Evolutionary conservation across 2,329 filamentous ascomycete species (phyloP), one percentile per base, ranked within the genome.

Genomic region (Xylaria polymorpha): DNA sequence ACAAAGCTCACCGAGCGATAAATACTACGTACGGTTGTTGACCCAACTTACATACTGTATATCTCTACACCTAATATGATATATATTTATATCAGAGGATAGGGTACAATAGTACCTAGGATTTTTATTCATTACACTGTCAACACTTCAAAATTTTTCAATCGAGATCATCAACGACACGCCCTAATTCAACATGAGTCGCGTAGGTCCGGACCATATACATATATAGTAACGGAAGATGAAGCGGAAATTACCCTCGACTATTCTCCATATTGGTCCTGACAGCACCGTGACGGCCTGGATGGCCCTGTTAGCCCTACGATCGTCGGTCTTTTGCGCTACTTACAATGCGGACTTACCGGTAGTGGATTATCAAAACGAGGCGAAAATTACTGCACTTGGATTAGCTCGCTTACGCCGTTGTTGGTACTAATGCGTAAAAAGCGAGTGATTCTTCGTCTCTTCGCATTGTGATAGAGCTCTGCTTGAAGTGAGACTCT

Each of bases 211-310:
- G 35, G 32, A 18, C 20, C n/a, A 57, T 41, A 64, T 18, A 46
- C 14, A 41, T 14, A 18, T 18, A n/a, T 12, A 37, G 35, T 4
- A 59, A 25, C 22, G 32, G 32, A 39, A 20, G 18, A 43, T 35
- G 14, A 29, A 41, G 32, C 35, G 25, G 66, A 68, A 44, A 66
- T 59, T 62, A 29, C 20, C 50, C 8, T 58, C 25, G 18, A 44
- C 22, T 44, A 9, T 48, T 55, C 20, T 22, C 62, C 7, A 53
- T 56, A 44, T 22, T 55, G 8, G 22, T 22, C 50, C 32, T 22
- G n/a, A 35, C 22, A 12, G 35, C 8, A 14, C 65, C 48, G 29
- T 41, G 18, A 44, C 32, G 35, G 61, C 32, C 32, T 29, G 46
- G 32, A 32, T 35, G 57, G 20, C n/a, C 50, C 29, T 14, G 59